phyloP scores from a whole-genome alignment of 2,329 filamentous ascomycete genomes.

The Trichoderma koningii region DNA sequence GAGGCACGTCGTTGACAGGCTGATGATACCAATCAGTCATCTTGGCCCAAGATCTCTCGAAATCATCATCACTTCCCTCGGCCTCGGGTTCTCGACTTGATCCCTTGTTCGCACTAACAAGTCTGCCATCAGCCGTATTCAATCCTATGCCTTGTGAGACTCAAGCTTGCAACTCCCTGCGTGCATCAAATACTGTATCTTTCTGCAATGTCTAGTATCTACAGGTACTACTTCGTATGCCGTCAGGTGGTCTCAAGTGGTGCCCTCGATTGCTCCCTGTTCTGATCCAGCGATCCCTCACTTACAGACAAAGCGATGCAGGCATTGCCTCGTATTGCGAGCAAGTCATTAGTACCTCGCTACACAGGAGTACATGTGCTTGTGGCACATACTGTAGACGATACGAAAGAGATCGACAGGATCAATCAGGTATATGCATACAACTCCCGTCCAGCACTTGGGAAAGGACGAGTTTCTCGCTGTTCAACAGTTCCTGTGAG shows the following conservation, averaged over 20 bases:
- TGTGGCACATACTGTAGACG: too few relatives aligned
- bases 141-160: slow-evolving; percentile 1
- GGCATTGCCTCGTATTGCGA: slow-evolving; percentile 6
- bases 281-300: background rate
- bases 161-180: slow-evolving; percentile 2
- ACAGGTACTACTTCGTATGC: too few relatives aligned
- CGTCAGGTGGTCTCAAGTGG: too few relatives aligned
- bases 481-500: background rate
- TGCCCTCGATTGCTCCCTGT: background rate
- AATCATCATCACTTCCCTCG: too few relatives aligned
- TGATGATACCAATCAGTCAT: background rate
- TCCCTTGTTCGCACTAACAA: background rate
- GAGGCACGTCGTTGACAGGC: too few relatives aligned
- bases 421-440: too few relatives aligned
- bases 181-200: background rate
- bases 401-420: too few relatives aligned
- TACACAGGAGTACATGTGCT: too few relatives aligned
- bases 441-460: too few relatives aligned
- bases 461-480: too few relatives aligned
- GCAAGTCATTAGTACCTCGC: background rate
- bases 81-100: too few relatives aligned
- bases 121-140: background rate
- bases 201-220: too few relatives aligned
- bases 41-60: background rate
- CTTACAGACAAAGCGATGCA: background rate